These are phyloP conservation scores for Debaryomyces maramus DNA, from an alignment of 805 yeast species.

Conservation along the genomic window DNA sequence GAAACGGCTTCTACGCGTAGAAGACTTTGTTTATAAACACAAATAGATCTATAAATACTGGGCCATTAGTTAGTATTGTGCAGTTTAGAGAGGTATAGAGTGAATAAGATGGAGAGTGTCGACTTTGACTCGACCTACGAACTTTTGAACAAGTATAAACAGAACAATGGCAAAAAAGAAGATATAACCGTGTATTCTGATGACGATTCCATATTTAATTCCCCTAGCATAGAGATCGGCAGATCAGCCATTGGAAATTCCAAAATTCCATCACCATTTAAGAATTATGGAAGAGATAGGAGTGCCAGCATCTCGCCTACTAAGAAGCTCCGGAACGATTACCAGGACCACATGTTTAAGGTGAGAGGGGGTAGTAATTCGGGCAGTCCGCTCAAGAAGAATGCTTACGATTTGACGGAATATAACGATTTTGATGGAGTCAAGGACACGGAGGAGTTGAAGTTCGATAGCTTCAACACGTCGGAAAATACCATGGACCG, in stretches of 20 bases:
- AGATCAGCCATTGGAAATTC: slow-evolving; percentile 1
- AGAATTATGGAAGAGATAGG: slow-evolving; percentile 11
- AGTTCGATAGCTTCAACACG: neutral
- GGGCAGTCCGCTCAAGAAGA: slow-evolving; percentile 15
- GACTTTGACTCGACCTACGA: slow-evolving; percentile 13
- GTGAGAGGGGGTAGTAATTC: slow-evolving; percentile 8
- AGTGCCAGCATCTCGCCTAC: slow-evolving; percentile 15
- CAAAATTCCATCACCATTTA: slow-evolving; percentile 4
- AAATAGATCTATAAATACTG: neutral
- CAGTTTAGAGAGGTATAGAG: neutral
- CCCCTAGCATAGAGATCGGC: slow-evolving; percentile 5
- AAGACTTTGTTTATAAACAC: slow-evolving; percentile 11
- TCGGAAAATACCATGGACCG: slow-evolving; percentile 2
- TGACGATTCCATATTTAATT: slow-evolving; percentile 13
- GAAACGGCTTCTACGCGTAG: slow-evolving; percentile 5
- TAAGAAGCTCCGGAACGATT: slow-evolving; percentile 17
- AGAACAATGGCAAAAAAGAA: slow-evolving; percentile 9
- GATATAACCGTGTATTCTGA: slow-evolving; percentile 21
- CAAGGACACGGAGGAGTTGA: neutral
- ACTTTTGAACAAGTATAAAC: slow-evolving; percentile 11
- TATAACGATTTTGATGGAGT: neutral
- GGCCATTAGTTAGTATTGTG: neutral
- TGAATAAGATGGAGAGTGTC: neutral
- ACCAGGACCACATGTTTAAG: slow-evolving; percentile 16
- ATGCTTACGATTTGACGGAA: neutral